These are phyloP conservation scores for Coprinopsis sp. DNA, from an alignment of 768 basidiomycete species.

Conservation along the genomic window DNA sequence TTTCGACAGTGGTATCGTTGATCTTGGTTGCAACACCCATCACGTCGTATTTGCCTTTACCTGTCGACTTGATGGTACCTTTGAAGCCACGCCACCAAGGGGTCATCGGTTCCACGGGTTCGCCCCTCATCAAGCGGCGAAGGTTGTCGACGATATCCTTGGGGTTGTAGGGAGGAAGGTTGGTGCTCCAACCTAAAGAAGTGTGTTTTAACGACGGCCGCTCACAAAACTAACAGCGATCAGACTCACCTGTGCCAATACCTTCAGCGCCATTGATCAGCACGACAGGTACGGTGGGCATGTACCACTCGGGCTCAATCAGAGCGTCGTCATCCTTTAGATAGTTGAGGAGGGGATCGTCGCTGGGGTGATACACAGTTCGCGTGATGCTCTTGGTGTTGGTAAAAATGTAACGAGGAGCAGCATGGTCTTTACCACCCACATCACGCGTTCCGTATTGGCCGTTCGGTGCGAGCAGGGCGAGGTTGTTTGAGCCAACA, in stretches of 20 bases:
- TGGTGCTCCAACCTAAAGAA: conserved; percentile 93
- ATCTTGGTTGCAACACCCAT: conserved; percentile 69
- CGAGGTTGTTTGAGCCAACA: conserved; percentile 94
- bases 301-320: conserved; percentile 94
- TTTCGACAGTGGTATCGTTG: conserved; percentile 86
- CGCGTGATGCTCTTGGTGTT: conserved; percentile 70
- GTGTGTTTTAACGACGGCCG: neutral
- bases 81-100: conserved; percentile 99
- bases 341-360: conserved; percentile 81
- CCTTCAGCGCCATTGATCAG: conserved; percentile 94
- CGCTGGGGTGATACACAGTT: conserved; percentile 71
- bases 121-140: conserved; percentile 77
- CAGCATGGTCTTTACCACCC: conserved; percentile 96
- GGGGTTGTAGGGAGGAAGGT: conserved; percentile 89
- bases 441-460: conserved; percentile 92
- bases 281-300: conserved; percentile 85
- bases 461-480: conserved; percentile 81
- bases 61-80: conserved; percentile 75
- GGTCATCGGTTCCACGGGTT: conserved; percentile 79
- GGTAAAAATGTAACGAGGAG: conserved; percentile 95
- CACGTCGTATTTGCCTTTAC: conserved; percentile 84
- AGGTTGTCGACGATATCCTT: conserved; percentile 85
- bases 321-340: conserved; percentile 79
- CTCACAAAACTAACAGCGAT: neutral
- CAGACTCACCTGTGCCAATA: conserved; percentile 82